Conservation (phyloP, 305 asterid species). For the Fraxinus greggii region DNA sequence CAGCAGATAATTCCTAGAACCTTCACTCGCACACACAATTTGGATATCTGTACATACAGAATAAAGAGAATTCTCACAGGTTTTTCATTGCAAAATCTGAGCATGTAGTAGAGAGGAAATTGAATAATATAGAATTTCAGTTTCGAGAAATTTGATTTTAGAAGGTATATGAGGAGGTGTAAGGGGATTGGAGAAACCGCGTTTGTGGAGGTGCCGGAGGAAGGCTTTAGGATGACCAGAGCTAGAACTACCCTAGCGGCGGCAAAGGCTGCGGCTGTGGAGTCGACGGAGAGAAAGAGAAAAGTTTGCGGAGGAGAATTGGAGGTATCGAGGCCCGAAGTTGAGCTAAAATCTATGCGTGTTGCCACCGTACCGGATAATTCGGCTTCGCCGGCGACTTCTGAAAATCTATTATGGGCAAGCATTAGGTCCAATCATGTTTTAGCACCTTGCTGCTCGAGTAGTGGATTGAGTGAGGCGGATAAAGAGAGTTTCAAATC, state of each 20-base stretch:
- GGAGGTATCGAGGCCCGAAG: constrained; percentile 18
- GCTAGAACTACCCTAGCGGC: constrained; percentile 1
- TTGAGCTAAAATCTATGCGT: constrained; percentile 16
- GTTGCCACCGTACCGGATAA: constrained; percentile 7
- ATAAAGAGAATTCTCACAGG: not conserved
- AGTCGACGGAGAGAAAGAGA: constrained; percentile 41
- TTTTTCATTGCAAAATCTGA: not conserved
- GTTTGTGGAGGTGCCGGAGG: constrained; percentile 32
- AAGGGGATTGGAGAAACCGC: constrained; percentile 28
- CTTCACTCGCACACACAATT: constrained; percentile 27
- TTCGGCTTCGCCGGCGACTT: constrained; percentile 16
- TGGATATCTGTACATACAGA: constrained; percentile 26
- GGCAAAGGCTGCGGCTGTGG: constrained; percentile 23
- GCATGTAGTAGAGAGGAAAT: constrained; percentile 8
- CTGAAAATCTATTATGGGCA: constrained; percentile 26
- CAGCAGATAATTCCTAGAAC: constrained; percentile 26
- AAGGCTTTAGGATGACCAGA: constrained; percentile 15
- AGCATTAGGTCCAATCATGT: constrained; percentile 32
- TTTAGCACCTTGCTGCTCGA: constrained; percentile 30
- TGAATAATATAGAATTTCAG: not conserved
- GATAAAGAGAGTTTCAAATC: constrained; percentile 17
- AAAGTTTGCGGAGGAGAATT: constrained; percentile 31
- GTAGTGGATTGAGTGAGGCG: constrained; percentile 24
- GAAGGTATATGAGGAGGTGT: constrained; percentile 29
- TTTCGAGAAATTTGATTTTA: constrained; percentile 28